Conservation (phyloP, 129 eudicot species). For the Arctium minus region DNA sequence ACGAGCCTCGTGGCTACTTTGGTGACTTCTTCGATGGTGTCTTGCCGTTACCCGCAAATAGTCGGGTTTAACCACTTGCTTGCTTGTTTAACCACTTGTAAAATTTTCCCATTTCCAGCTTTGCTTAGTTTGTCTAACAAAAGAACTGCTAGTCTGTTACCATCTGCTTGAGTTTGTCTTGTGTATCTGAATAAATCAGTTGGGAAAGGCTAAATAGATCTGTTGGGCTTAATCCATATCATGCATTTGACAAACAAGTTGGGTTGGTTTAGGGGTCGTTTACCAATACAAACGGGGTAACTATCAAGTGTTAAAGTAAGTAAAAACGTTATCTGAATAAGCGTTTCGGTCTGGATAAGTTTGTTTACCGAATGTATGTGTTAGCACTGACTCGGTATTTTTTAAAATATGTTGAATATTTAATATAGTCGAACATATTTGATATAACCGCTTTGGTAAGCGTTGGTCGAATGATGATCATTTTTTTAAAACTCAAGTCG, state of each 20-base stretch:
- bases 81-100: slow-evolving; percentile 8
- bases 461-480: too few relatives aligned
- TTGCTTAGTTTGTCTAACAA: neutral
- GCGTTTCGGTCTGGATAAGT: too few relatives aligned
- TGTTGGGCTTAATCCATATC: slow-evolving; percentile 1
- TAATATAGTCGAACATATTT: too few relatives aligned
- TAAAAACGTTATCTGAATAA: too few relatives aligned
- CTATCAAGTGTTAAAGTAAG: too few relatives aligned
- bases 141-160: neutral
- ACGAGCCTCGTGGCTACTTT: slow-evolving; percentile 93
- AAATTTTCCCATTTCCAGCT: neutral
- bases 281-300: too few relatives aligned
- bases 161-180: slow-evolving; percentile 16
- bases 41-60: slow-evolving; percentile 73
- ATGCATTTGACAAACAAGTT: neutral
- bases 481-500: too few relatives aligned
- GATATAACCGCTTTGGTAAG: too few relatives aligned
- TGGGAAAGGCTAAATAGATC: neutral
- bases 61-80: slow-evolving; percentile 55
- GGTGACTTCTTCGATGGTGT: slow-evolving; percentile 96
- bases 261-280: too few relatives aligned
- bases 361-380: neutral
- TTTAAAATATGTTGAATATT: too few relatives aligned
- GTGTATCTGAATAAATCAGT: slow-evolving; percentile 24
- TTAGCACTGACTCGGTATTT: too few relatives aligned